Evolutionary conservation across 352 stramenopile genomes (phyloP).

Genomic region (Aphanomyces invadans): DNA sequence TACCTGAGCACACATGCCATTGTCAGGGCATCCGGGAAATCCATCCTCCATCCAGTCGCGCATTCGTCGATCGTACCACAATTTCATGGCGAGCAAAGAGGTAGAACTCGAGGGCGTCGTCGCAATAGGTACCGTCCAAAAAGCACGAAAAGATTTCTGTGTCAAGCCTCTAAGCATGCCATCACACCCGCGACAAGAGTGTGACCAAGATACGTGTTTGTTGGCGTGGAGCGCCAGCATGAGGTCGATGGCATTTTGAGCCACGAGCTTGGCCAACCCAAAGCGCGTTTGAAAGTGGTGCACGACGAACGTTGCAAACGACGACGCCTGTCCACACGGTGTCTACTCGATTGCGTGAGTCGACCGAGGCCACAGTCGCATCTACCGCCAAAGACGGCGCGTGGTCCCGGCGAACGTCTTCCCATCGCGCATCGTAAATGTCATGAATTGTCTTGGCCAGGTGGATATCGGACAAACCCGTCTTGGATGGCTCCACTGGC

Average conservation of each 20-base stretch:
- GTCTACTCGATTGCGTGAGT: neutral
- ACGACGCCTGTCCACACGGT: neutral
- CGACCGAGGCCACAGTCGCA: neutral
- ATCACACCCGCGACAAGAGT: neutral
- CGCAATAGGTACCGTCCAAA: slow-evolving; percentile 42
- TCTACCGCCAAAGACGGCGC: slow-evolving; percentile 26
- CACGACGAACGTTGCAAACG: slow-evolving; percentile 41
- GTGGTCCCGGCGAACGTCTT: slow-evolving; percentile 28
- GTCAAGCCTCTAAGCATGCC: slow-evolving; percentile 33
- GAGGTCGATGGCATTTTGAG: slow-evolving; percentile 53
- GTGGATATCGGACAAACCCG: neutral
- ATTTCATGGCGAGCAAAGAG: slow-evolving; percentile 37
- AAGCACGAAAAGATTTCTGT: slow-evolving; percentile 55
- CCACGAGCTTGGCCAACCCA: slow-evolving; percentile 47
- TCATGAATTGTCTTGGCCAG: slow-evolving; percentile 41
- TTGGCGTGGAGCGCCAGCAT: slow-evolving; percentile 36
- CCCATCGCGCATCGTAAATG: slow-evolving; percentile 55
- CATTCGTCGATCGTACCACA: slow-evolving; percentile 39
- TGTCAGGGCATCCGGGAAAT: too few relatives aligned
- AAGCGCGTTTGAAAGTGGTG: slow-evolving; percentile 62
- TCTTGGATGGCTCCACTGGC: slow-evolving; percentile 31
- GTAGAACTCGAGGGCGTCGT: slow-evolving; percentile 45
- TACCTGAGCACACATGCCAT: slow-evolving; percentile 25
- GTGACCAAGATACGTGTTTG: slow-evolving; percentile 25
- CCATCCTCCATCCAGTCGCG: too few relatives aligned